phyloP scores from a whole-genome alignment of 2,329 filamentous ascomycete species.

The Colletotrichum salicis region DNA sequence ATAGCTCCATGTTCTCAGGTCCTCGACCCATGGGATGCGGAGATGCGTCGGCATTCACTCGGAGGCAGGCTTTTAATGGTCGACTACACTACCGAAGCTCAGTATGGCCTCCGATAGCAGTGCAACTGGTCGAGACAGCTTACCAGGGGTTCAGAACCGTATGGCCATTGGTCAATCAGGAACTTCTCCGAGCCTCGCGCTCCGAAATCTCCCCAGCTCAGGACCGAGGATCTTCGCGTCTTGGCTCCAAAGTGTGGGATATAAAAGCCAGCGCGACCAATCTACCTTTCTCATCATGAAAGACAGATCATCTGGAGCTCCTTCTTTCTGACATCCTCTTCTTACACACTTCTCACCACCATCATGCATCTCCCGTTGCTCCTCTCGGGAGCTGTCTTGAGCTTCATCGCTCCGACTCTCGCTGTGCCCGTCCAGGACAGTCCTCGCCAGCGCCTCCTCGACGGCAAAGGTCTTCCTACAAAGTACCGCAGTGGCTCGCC shows the following conservation, averaged over 20 bases:
- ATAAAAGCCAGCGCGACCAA: slow-evolving; percentile 13
- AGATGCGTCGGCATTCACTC: slow-evolving; percentile 32
- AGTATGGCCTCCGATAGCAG: not conserved
- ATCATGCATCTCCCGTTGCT: slow-evolving; percentile 24
- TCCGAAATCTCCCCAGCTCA: not conserved
- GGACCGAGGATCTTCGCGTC: not conserved
- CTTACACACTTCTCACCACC: not conserved
- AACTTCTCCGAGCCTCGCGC: not conserved
- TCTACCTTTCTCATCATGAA: no score
- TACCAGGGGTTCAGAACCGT: not conserved
- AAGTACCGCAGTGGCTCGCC: slow-evolving; percentile 50
- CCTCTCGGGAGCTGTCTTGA: slow-evolving; percentile 14
- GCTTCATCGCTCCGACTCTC: slow-evolving; percentile 9
- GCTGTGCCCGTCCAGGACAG: slow-evolving; percentile 53
- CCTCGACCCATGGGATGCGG: slow-evolving; percentile 1
- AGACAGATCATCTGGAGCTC: not conserved
- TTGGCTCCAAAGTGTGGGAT: not conserved
- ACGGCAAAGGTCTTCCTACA: slow-evolving; percentile 57
- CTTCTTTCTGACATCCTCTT: not conserved
- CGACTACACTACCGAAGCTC: not conserved
- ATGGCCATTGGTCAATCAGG: slow-evolving; percentile 25
- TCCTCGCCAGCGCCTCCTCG: slow-evolving; percentile 65
- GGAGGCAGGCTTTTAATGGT: not conserved
- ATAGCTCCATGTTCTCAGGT: slow-evolving; percentile 4
- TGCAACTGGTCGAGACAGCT: not conserved